Evolutionary conservation across 1,139 yeast genomes (phyloP).

Genomic region (Magnusiomyces sp.): DNA sequence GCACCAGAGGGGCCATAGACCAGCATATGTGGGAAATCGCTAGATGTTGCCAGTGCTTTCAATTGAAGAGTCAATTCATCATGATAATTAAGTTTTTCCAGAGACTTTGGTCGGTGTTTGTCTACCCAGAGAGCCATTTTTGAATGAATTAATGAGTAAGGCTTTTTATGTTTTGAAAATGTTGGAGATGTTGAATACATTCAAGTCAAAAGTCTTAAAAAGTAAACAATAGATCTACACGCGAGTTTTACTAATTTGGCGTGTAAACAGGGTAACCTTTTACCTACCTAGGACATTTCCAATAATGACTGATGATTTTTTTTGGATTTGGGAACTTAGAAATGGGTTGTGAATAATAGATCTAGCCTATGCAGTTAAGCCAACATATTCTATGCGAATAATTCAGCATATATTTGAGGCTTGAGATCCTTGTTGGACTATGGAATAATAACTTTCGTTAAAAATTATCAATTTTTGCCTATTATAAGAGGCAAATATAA

Average conservation of each 20-base stretch:
- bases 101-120: constrained; percentile 70
- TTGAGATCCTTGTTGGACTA: too few relatives aligned
- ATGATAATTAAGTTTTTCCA: constrained; percentile 62
- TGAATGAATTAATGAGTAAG: not conserved
- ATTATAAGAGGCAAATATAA: not conserved
- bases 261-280: too few relatives aligned
- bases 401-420: too few relatives aligned
- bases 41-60: constrained; percentile 48
- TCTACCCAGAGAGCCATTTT: constrained; percentile 94
- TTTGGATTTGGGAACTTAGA: too few relatives aligned
- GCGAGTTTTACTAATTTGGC: too few relatives aligned
- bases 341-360: not conserved
- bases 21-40: constrained; percentile 87
- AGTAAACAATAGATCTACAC: too few relatives aligned
- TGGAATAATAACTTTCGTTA: not conserved
- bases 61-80: constrained; percentile 54
- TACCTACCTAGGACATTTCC: too few relatives aligned
- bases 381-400: not conserved
- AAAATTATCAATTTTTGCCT: too few relatives aligned
- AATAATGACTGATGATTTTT: too few relatives aligned
- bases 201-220: too few relatives aligned
- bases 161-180: too few relatives aligned
- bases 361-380: not conserved
- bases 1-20: constrained; percentile 96
- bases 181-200: too few relatives aligned